Conservation (phyloP, 73 alveolate genomes). For the Paramecium pentaurelia region DNA sequence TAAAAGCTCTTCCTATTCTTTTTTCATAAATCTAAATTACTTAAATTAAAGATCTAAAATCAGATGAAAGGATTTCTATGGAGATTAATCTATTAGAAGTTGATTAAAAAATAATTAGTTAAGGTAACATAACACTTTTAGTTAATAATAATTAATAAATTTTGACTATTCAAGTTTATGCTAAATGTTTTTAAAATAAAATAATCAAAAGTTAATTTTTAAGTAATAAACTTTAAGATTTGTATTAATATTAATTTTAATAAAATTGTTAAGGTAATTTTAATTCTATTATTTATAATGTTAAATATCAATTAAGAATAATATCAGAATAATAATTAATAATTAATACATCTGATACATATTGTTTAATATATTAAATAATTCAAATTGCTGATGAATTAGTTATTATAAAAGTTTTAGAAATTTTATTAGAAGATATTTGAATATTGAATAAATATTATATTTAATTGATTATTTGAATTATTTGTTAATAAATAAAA, state of each 20-base stretch:
- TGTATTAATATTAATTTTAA: neutral
- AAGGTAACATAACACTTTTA: neutral
- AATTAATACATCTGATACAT: neutral
- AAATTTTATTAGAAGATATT: neutral
- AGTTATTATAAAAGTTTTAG: neutral
- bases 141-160: neutral
- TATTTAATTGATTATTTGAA: neutral
- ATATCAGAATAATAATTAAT: neutral
- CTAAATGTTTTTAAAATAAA: neutral
- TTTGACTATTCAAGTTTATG: neutral
- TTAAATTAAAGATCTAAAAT: neutral
- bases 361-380: neutral
- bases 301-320: neutral
- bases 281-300: neutral
- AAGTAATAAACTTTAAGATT: neutral
- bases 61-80: neutral
- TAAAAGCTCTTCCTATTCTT: neutral
- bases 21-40: neutral
- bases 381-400: neutral
- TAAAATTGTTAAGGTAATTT: neutral
- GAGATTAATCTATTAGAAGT: neutral
- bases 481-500: neutral
- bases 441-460: neutral
- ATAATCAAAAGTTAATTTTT: neutral
- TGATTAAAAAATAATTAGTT: neutral